These are phyloP conservation scores for Talaromyces sp. DNA, from an alignment of 2,329 filamentous ascomycete species.

Conservation along the genomic window DNA sequence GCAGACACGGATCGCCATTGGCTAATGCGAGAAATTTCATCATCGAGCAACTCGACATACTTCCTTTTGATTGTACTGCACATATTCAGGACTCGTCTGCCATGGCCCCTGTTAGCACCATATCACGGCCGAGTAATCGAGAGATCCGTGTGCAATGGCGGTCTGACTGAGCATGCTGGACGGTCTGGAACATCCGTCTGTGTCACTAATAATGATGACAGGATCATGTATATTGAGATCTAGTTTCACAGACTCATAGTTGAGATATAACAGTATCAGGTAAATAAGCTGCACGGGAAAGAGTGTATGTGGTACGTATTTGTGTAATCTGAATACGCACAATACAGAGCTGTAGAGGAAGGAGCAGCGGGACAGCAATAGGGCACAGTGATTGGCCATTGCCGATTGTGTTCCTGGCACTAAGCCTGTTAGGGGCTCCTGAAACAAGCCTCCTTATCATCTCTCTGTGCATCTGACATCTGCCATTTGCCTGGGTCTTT, in stretches of 20 bases:
- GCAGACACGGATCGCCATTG: neutral
- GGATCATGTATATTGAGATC: neutral
- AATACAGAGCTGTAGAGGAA: neutral
- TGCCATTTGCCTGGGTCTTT: neutral
- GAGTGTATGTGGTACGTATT: neutral
- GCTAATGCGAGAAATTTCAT: neutral
- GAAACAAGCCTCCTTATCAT: constrained; percentile 8
- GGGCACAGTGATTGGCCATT: neutral
- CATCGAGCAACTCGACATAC: neutral
- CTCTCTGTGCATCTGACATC: neutral
- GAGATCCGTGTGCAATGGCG: neutral
- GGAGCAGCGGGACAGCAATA: neutral
- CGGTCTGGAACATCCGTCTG: neutral
- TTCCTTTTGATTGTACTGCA: neutral
- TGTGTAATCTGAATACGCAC: neutral
- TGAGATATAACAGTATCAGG: neutral
- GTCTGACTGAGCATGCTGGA: neutral
- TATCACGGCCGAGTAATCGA: neutral
- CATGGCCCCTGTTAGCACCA: neutral
- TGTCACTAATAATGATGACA: neutral
- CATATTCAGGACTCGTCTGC: neutral
- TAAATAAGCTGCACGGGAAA: neutral
- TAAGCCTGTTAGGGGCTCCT: constrained; percentile 7
- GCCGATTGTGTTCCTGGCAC: constrained; percentile 13
- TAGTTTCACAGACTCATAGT: neutral